phyloP scores from a whole-genome alignment of 2,329 filamentous ascomycete genomes.

The Stagonosporopsis vannaccii region DNA sequence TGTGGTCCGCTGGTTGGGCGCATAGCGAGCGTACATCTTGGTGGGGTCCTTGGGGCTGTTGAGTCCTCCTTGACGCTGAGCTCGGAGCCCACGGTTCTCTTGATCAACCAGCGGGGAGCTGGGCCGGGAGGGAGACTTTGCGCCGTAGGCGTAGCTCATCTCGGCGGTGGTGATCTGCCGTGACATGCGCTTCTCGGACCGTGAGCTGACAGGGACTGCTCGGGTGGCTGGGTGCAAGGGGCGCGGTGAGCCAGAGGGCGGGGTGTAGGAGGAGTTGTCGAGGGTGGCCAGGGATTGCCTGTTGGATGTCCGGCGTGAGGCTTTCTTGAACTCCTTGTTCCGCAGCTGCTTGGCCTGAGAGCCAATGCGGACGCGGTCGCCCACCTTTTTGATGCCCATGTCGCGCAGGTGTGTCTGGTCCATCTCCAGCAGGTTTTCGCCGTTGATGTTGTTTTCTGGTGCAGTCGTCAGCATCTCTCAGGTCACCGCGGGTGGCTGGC shows the following conservation, averaged over 20 bases:
- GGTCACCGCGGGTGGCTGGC: neutral
- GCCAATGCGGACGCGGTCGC: constrained; percentile 86
- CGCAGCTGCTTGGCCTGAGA: constrained; percentile 59
- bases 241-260: constrained; percentile 70
- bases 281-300: constrained; percentile 87
- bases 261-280: constrained; percentile 69
- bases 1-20: constrained; percentile 53
- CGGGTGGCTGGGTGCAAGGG: constrained; percentile 62
- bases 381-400: constrained; percentile 98
- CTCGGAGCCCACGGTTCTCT: constrained; percentile 58
- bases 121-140: constrained; percentile 70
- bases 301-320: constrained; percentile 72
- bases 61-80: constrained; percentile 66
- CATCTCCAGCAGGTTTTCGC: constrained; percentile 94
- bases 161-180: constrained; percentile 55
- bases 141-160: constrained; percentile 52
- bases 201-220: constrained; percentile 52
- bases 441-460: constrained; percentile 96
- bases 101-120: constrained; percentile 73
- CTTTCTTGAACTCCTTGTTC: constrained; percentile 57
- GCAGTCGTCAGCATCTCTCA: constrained; percentile 28
- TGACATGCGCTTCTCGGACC: constrained; percentile 57
- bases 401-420: constrained; percentile 96
- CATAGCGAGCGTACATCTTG: constrained; percentile 60
- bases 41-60: constrained; percentile 62